Base-by-base conservation (phyloP, 2,329 filamentous ascomycete genomes). In the Epichloe aotearoae region DNA sequence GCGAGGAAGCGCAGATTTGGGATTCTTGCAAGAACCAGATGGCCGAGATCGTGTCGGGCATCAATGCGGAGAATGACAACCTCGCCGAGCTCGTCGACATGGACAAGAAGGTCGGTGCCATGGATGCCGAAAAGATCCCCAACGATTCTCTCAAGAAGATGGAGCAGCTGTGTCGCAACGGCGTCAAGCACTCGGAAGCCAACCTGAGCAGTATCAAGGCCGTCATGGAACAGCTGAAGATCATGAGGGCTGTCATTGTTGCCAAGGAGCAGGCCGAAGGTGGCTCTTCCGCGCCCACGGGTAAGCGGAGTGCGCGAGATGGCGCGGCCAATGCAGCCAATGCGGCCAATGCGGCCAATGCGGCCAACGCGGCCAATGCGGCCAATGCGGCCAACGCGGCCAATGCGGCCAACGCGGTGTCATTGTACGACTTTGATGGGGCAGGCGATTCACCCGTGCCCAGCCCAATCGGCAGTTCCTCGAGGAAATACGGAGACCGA, bases 371-470 rank as follows among this genome's bases (percentile, higher is more conserved):
- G 8, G 62, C 58, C 2, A 54, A 54, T 5, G 54, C 56, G 2
- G 47, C 56, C 19, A 57, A 51, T 5, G 59, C 62, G 8, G 62
- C 58, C 2, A 54, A 54, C 5, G 54, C 56, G 2, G 47, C 56
- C 19, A 57, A 51, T 4, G 59, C 62, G 8, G 62, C 66, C 19
- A 57, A 51, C 5, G 59, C 62, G 8, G 62, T 66, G 14, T 69
- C 68, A 0, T 56, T 73, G 5, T 73, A 73, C 58, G 68, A 70
- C 43, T 72, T 75, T 56, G 71, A 73, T 37, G 69, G 64, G 3
- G 66, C 65, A 30, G 69, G 67, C 17, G 70, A 75, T 53, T 73
- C 68, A 7, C 69, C 72, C 4, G 66, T 73, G 4, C 71, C 71
- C 3, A 73, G 70, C 53, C 69, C 70, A 10, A 64, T 69, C 19